Base-by-base conservation (phyloP, 257 asterid species). In the Przewalskia tangutica region DNA sequence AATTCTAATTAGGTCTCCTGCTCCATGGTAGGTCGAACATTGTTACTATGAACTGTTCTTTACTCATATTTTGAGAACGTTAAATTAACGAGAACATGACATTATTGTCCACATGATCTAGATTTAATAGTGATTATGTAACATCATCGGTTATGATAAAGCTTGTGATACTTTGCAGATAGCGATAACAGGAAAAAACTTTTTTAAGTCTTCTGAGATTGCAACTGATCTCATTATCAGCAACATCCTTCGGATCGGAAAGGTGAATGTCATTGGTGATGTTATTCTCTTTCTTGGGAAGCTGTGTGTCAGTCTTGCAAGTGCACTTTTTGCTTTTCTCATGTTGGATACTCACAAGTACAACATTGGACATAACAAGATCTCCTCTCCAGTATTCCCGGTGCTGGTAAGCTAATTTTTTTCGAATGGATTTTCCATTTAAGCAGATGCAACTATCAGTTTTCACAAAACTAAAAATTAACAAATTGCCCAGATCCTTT, bases 221-320 rank as follows among this genome's bases (percentile, higher is more conserved):
- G 98, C 99, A 58, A 96, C 98, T 11, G 98, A 93, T 82, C 86
- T 94, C 90, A 96, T 96, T 77, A 94, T 93, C 88, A 91, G 97
- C 56, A 96, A 96, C 91, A 92, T 96, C 50, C 93, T 94, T 65
- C 86, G 98, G 84, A 96, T 94, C 13, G 98, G 98, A 84, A 96
- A 96, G 80, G 98, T 96, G 88, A 90, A 96, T 14, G 98, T 96
- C 51, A 90, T 96, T 2, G 98, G 99, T 62, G 98, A 96, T 9
- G 97, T 96, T 80, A 93, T 96, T 76, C 97, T 96, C 77, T 94
- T 94, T 86, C 96, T 96, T 0, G 99, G 99, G 89, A 96, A 96
- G 95, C 93, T 96, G 3, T 88, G 98, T 62, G 99, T 96, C 76
- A 96, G 99, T 88, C 97, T 96, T n/a, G 85, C 87, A 7, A 93